Evolutionary conservation across 495 filamentous ascomycete species (phyloP).

Genomic region (Penicillium bovifimosum): DNA sequence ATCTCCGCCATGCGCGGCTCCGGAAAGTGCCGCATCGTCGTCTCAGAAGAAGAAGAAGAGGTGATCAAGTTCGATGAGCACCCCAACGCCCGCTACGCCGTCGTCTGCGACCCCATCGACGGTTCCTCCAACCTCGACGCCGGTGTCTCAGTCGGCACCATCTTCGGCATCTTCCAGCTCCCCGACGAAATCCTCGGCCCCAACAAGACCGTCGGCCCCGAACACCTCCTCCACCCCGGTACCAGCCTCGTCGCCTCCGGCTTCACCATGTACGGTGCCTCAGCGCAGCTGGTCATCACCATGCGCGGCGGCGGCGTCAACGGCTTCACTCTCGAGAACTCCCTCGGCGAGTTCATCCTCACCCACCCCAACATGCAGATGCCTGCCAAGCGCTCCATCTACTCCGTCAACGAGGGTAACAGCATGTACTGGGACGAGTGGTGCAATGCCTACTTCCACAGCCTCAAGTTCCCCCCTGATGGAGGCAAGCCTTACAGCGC

Average conservation of each 20-base stretch:
- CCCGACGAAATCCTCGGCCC: conserved; percentile 60
- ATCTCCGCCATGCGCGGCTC: conserved; percentile 88
- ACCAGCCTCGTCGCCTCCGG: conserved; percentile 88
- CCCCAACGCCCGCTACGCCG: conserved; percentile 80
- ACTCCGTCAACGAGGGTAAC: conserved; percentile 99
- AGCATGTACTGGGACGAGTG: conserved; percentile 91
- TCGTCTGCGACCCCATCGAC: conserved; percentile 97
- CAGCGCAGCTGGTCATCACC: conserved; percentile 91
- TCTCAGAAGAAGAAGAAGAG: conserved; percentile 95
- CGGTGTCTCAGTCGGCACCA: conserved; percentile 95
- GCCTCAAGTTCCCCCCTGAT: conserved; percentile 68
- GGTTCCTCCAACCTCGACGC: conserved; percentile 96
- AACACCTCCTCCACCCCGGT: conserved; percentile 83
- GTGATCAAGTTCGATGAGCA: conserved; percentile 80
- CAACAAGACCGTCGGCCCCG: conserved; percentile 54
- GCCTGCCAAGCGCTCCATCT: conserved; percentile 75
- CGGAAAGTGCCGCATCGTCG: conserved; percentile 81
- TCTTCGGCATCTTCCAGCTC: conserved; percentile 92
- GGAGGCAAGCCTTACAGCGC: conserved; percentile 88
- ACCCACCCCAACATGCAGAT: conserved; percentile 93
- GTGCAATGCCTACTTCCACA: conserved; percentile 81
- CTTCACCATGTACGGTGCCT: conserved; percentile 99
- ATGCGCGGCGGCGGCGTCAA: conserved; percentile 93
- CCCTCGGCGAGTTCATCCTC: conserved; percentile 96
- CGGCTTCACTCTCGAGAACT: conserved; percentile 94